Evolutionary conservation across 2,329 filamentous ascomycete genomes (phyloP).

Genomic region (Monosporascus sp.): DNA sequence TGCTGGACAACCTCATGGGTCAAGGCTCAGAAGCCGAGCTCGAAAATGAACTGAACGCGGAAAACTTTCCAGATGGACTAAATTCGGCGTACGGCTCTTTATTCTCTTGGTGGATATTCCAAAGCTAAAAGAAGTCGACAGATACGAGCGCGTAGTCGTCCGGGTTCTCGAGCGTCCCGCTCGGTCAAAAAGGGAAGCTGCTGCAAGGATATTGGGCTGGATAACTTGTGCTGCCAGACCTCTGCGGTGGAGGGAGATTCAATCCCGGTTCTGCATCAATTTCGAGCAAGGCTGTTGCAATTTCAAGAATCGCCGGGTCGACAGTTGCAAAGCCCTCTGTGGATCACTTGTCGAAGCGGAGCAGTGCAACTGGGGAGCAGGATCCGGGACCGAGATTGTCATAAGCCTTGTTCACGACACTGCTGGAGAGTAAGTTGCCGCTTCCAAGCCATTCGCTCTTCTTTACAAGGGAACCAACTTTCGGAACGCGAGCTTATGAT

Average conservation of each 20-base stretch:
- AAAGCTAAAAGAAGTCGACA: neutral
- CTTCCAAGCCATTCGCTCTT: neutral
- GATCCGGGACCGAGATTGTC: neutral
- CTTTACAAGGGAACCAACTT: neutral
- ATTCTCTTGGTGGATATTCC: too few species aligned
- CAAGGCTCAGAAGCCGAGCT: conserved; percentile 15
- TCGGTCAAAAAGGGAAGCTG: neutral
- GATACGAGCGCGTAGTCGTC: conserved; percentile 5
- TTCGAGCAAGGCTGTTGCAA: neutral
- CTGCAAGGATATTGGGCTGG: conserved; percentile 4
- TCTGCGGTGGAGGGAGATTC: conserved; percentile 8
- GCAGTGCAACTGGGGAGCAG: neutral
- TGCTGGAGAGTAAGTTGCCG: neutral
- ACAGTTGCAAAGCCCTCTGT: conserved; percentile 5
- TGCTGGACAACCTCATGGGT: conserved; percentile 13
- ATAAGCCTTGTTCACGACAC: conserved; percentile 4
- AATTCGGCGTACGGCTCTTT: conserved; percentile 8
- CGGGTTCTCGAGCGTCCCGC: conserved; percentile 3
- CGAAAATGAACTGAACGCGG: conserved; percentile 8
- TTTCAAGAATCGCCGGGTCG: conserved; percentile 1
- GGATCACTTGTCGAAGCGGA: conserved; percentile 5
- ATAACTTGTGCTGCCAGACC: conserved; percentile 4
- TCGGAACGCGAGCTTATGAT: neutral
- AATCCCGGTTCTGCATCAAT: conserved; percentile 7
- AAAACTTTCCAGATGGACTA: conserved; percentile 12